Conservation (phyloP, 2,329 filamentous ascomycete genomes). For the Cytospora schulzeri region DNA sequence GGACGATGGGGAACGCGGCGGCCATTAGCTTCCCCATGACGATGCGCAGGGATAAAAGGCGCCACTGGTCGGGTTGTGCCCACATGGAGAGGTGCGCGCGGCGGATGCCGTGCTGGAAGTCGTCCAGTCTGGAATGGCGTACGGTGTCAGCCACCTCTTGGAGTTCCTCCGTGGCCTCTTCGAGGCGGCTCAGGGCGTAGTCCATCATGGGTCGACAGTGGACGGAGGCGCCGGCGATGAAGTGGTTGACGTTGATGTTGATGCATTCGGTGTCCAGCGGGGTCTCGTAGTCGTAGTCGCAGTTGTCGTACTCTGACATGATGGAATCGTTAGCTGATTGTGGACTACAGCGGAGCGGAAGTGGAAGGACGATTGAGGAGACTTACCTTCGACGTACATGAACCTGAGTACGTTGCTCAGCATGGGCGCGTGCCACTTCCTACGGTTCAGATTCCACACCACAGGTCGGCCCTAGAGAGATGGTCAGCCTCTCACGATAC, state of each 20-base stretch:
- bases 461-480: conserved; percentile 6
- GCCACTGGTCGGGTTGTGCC: conserved; percentile 30
- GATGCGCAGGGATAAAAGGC: conserved; percentile 31
- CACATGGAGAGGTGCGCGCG: conserved; percentile 32
- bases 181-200: conserved; percentile 56
- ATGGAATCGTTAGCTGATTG: conserved; percentile 4
- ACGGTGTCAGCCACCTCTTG: conserved; percentile 35
- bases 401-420: conserved; percentile 33
- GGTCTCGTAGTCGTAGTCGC: conserved; percentile 20
- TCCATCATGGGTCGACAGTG: conserved; percentile 32
- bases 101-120: conserved; percentile 31
- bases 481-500: neutral
- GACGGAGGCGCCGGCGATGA: conserved; percentile 33
- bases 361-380: neutral
- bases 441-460: conserved; percentile 24
- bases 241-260: conserved; percentile 32
- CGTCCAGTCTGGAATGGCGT: conserved; percentile 26
- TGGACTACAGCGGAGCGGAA: no score
- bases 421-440: conserved; percentile 27
- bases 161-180: conserved; percentile 52
- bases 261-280: conserved; percentile 30
- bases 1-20: conserved; percentile 30
- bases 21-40: conserved; percentile 34
- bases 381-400: conserved; percentile 35
- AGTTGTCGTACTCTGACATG: conserved; percentile 29